Conservation (phyloP, 75 land plant genomes). For the Picea glauca region DNA sequence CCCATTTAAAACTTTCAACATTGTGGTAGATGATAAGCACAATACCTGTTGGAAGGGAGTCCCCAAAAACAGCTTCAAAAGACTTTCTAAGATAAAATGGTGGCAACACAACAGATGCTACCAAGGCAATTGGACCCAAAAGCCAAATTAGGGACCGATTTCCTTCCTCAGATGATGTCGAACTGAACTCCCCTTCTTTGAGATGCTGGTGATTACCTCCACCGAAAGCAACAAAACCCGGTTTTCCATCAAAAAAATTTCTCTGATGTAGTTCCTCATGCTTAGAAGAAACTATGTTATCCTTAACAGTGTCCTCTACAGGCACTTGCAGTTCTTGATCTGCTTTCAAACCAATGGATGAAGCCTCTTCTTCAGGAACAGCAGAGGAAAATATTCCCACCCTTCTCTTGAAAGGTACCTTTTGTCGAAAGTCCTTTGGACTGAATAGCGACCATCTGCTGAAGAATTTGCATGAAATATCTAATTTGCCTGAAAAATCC, state of each 20-base stretch:
- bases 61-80: conserved; percentile 45
- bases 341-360: not conserved
- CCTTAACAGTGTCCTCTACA: not conserved
- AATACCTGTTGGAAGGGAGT: conserved; percentile 64
- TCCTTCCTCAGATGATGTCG: conserved; percentile 30
- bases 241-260: conserved; percentile 24
- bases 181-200: conserved; percentile 28
- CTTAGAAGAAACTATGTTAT: not conserved
- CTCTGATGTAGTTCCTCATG: not conserved
- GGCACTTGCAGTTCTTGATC: not conserved
- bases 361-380: not conserved
- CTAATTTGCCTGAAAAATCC: not conserved
- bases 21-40: not conserved
- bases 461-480: conserved; percentile 5
- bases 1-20: not conserved
- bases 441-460: not conserved
- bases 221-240: conserved; percentile 45
- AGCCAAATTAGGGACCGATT: conserved; percentile 61
- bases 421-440: not conserved
- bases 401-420: not conserved
- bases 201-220: conserved; percentile 32
- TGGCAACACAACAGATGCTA: conserved; percentile 74
- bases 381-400: conserved; percentile 2
- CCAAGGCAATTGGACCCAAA: conserved; percentile 60
- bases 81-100: conserved; percentile 49